These are phyloP conservation scores for Aspergillus vadensis DNA, from an alignment of 2,329 filamentous ascomycete genomes.

Conservation along the genomic window DNA sequence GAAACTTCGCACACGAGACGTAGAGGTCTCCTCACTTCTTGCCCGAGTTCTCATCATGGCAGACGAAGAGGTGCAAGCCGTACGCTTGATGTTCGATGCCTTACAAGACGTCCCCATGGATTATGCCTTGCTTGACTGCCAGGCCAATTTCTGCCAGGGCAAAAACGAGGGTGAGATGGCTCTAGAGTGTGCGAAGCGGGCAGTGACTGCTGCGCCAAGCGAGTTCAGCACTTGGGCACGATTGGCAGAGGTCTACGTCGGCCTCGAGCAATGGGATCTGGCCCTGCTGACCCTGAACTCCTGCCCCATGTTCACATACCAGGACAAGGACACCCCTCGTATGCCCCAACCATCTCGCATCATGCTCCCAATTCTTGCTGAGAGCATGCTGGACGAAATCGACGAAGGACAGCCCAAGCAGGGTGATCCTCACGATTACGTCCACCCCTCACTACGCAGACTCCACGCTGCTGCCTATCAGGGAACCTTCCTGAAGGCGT, in stretches of 20 bases:
- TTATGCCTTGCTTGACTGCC: constrained; percentile 91
- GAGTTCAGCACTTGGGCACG: constrained; percentile 97
- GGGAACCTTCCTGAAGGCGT: constrained; percentile 93
- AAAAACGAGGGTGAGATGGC: constrained; percentile 88
- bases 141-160: constrained; percentile 85
- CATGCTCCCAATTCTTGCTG: constrained; percentile 79
- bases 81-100: constrained; percentile 82
- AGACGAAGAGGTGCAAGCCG: constrained; percentile 95
- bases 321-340: constrained; percentile 92
- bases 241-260: constrained; percentile 88
- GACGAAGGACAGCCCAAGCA: constrained; percentile 78
- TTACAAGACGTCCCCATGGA: constrained; percentile 95
- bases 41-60: constrained; percentile 91
- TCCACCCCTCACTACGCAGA: constrained; percentile 82
- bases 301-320: constrained; percentile 99
- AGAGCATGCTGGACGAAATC: constrained; percentile 92
- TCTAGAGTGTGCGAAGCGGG: constrained; percentile 88
- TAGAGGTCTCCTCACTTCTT: constrained; percentile 90
- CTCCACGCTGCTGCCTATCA: constrained; percentile 87
- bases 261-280: constrained; percentile 94
- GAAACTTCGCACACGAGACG: constrained; percentile 85
- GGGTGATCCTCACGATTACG: constrained; percentile 76
- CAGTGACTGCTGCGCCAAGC: constrained; percentile 91
- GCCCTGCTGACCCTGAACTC: constrained; percentile 94
- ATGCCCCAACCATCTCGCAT: constrained; percentile 93